Evolutionary conservation across 495 filamentous ascomycete genomes (phyloP).

Genomic region (Hypoxylon crocopeplum): DNA sequence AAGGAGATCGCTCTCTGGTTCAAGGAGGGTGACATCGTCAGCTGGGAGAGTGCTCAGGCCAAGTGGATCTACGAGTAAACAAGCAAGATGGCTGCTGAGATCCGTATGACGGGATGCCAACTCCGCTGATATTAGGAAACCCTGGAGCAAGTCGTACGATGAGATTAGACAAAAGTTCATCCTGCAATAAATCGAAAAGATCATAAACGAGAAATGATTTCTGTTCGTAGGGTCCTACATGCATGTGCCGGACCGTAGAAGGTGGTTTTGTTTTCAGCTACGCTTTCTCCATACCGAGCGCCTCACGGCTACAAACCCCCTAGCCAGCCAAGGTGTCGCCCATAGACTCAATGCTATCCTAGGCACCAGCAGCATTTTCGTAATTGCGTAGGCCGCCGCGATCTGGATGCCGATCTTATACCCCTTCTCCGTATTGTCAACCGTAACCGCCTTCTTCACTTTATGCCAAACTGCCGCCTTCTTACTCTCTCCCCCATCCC

Average conservation of each 20-base stretch:
- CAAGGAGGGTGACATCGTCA: slow-evolving; percentile 78
- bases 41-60: slow-evolving; percentile 78
- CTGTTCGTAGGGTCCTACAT: not conserved
- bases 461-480: slow-evolving; percentile 44
- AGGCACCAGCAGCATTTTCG: slow-evolving; percentile 80
- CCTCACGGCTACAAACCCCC: slow-evolving; percentile 61
- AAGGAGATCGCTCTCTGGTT: slow-evolving; percentile 99
- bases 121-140: slow-evolving; percentile 9
- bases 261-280: not conserved
- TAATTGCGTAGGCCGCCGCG: slow-evolving; percentile 86
- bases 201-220: slow-evolving; percentile 6
- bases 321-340: slow-evolving; percentile 95
- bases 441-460: slow-evolving; percentile 34
- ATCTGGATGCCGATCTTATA: slow-evolving; percentile 69
- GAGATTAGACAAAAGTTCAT: slow-evolving; percentile 9
- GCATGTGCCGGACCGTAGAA: not conserved
- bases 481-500: slow-evolving; percentile 26
- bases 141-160: not conserved
- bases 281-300: slow-evolving; percentile 32
- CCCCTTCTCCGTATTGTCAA: slow-evolving; percentile 43
- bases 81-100: slow-evolving; percentile 6
- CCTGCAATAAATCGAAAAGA: slow-evolving; percentile 21
- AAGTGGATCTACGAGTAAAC: slow-evolving; percentile 96
- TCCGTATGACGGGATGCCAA: slow-evolving; percentile 7
- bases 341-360: slow-evolving; percentile 79